Conservation (phyloP, 331 rosid species). For the Malus hybrid region DNA sequence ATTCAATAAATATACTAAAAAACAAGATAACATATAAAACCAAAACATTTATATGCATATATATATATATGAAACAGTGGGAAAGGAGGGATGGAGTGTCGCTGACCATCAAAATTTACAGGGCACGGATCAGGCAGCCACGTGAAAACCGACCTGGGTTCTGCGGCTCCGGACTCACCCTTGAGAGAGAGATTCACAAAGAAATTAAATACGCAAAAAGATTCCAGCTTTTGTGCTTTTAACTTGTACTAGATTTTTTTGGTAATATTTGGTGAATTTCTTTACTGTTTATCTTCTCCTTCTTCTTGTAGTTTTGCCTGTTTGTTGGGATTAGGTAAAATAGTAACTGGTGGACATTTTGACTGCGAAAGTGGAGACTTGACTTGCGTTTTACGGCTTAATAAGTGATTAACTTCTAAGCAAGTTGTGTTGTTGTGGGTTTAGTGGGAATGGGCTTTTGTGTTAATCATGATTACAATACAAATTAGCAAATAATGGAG, state of each 20-base stretch:
- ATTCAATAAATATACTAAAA: neutral
- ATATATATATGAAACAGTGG: neutral
- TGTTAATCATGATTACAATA: neutral
- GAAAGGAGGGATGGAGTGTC: slow-evolving; percentile 1
- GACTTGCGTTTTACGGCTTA: too few relatives aligned
- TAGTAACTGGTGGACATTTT: too few relatives aligned
- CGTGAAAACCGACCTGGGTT: slow-evolving; percentile 6
- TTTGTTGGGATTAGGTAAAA: neutral
- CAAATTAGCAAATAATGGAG: neutral
- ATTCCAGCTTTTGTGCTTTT: neutral
- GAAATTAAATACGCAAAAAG: neutral
- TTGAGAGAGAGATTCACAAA: neutral
- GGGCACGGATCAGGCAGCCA: slow-evolving; percentile 6
- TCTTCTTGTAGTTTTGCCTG: neutral
- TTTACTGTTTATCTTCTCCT: neutral
- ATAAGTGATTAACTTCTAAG: too few relatives aligned
- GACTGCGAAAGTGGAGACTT: too few relatives aligned
- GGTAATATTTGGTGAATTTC: neutral
- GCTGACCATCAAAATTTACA: slow-evolving; percentile 13
- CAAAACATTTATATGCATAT: neutral
- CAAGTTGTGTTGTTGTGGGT: neutral
- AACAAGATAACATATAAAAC: neutral
- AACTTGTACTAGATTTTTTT: neutral
- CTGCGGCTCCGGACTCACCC: neutral
- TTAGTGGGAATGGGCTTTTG: neutral